Conservation (phyloP, 1,284 basidiomycete genomes). For the Neotropicomus parvogracilis region DNA sequence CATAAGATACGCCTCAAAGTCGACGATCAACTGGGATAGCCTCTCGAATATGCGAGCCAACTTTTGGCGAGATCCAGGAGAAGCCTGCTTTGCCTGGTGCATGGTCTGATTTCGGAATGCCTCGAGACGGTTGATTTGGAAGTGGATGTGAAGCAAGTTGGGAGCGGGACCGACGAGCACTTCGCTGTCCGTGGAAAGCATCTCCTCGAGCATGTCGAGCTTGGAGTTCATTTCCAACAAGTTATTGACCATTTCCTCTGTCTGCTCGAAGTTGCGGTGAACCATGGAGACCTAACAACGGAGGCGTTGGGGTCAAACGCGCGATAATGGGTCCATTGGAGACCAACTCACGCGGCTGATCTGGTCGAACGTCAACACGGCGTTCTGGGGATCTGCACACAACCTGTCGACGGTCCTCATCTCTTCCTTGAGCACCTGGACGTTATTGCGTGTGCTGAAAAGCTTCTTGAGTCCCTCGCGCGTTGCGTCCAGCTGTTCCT, state of each 20-base stretch:
- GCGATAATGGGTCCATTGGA: background rate
- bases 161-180: conserved; percentile 80
- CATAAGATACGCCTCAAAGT: conserved; percentile 87
- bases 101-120: conserved; percentile 91
- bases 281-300: conserved; percentile 83
- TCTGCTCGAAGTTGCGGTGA: conserved; percentile 92
- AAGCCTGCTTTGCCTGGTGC: conserved; percentile 86
- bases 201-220: conserved; percentile 73
- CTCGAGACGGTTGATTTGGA: conserved; percentile 86
- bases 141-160: conserved; percentile 89
- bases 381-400: conserved; percentile 68
- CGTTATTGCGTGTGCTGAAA: conserved; percentile 75
- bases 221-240: conserved; percentile 86
- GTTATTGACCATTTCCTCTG: conserved; percentile 93
- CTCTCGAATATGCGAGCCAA: conserved; percentile 83
- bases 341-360: conserved; percentile 73
- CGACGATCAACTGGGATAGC: conserved; percentile 76
- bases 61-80: conserved; percentile 63
- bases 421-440: conserved; percentile 88
- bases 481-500: conserved; percentile 91
- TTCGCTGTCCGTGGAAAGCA: conserved; percentile 72
- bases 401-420: conserved; percentile 85
- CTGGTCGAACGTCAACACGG: conserved; percentile 84
- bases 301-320: conserved; percentile 4
- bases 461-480: conserved; percentile 86